phyloP scores from a whole-genome alignment of 805 yeast genomes.

The Yamadazyma endophytica region DNA sequence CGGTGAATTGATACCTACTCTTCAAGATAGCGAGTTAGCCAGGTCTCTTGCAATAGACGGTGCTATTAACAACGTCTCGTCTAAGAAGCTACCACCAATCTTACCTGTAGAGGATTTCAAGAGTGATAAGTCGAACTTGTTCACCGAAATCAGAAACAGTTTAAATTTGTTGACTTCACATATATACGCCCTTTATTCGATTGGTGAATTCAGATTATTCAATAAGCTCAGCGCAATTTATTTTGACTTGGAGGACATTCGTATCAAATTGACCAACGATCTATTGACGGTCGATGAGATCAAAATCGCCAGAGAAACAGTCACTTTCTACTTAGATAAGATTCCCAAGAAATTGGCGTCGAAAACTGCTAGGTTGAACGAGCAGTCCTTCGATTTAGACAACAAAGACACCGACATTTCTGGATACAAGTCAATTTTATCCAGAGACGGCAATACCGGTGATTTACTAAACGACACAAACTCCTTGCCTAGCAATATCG shows the following conservation, averaged over 20 bases:
- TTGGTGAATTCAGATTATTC: slow-evolving; percentile 64
- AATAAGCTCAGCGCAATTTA: slow-evolving; percentile 51
- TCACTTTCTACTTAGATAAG: slow-evolving; percentile 50
- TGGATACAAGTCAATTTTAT: slow-evolving; percentile 64
- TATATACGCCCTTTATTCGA: slow-evolving; percentile 65
- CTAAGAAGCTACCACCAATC: slow-evolving; percentile 35
- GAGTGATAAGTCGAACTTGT: slow-evolving; percentile 26
- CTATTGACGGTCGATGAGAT: slow-evolving; percentile 54
- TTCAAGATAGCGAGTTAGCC: slow-evolving; percentile 27
- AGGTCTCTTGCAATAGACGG: slow-evolving; percentile 20
- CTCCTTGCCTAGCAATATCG: slow-evolving; percentile 53
- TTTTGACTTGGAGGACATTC: slow-evolving; percentile 52
- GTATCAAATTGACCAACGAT: slow-evolving; percentile 48
- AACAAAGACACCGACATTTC: slow-evolving; percentile 45
- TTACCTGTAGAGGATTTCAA: slow-evolving; percentile 50
- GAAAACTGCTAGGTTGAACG: slow-evolving; percentile 35
- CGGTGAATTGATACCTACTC: slow-evolving; percentile 23
- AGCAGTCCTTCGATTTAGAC: slow-evolving; percentile 37
- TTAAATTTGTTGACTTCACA: slow-evolving; percentile 57
- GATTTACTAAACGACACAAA: slow-evolving; percentile 42
- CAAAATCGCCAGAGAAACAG: slow-evolving; percentile 44
- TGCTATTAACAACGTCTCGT: slow-evolving; percentile 4
- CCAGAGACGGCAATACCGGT: slow-evolving; percentile 61
- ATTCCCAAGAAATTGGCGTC: slow-evolving; percentile 57
- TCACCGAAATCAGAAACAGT: slow-evolving; percentile 56